Percentiles rank a stretch among this genome's conserved stretches.
Conservation (phyloP, 1,284 basidiomycete species). For the Chiua sp. region DNA sequence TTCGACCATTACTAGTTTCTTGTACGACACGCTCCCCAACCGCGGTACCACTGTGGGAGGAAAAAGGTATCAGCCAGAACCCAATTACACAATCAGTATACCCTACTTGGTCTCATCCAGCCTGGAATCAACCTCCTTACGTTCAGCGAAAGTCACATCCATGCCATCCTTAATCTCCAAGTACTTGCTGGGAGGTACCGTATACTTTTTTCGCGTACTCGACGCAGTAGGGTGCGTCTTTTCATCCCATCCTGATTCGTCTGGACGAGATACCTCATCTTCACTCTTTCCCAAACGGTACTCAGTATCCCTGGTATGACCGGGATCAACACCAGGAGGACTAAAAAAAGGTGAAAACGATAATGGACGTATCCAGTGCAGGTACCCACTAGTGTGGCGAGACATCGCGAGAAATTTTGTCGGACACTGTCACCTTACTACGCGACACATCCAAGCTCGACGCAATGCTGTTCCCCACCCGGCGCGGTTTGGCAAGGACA, state of each 20-base stretch:
- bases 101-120: constrained; percentile 11
- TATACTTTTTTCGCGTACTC: constrained; percentile 11
- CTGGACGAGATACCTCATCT: not conserved
- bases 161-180: constrained; percentile 2
- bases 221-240: not conserved
- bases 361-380: not conserved
- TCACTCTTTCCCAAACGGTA: not conserved
- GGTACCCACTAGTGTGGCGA: constrained; percentile 13
- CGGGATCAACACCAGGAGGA: not conserved
- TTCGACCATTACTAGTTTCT: not conserved
- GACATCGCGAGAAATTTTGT: not conserved
- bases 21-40: not conserved
- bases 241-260: constrained; percentile 9
- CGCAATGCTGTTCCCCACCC: not conserved
- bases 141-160: not conserved
- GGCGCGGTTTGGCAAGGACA: not conserved
- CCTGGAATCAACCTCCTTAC: not conserved
- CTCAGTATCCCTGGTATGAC: not conserved
- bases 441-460: not conserved
- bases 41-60: not conserved
- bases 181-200: constrained; percentile 24
- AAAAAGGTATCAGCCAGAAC: constrained; percentile 11
- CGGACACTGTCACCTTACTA: not conserved
- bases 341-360: constrained; percentile 13
- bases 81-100: not conserved